A percentile compares a stretch with the other conserved stretches of the same genome.
These are phyloP conservation scores for Triticum turgidum DNA, from an alignment of 176 grass and related monocot genomes.

Conservation along the genomic window DNA sequence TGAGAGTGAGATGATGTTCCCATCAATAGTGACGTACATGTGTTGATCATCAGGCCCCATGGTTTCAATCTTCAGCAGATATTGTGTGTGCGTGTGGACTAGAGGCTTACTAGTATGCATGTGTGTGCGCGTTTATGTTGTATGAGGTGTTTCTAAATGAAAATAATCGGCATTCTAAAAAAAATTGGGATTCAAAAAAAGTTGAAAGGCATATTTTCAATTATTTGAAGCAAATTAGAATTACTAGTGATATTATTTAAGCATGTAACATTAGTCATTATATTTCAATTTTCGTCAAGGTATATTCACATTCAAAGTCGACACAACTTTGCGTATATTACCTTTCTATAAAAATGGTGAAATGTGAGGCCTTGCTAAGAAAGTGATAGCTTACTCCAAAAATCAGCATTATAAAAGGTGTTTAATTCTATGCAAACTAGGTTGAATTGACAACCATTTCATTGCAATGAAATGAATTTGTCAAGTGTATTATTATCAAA, in stretches of 20 bases:
- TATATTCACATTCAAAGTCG: neutral
- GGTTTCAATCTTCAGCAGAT: too few species aligned
- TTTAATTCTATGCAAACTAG: neutral
- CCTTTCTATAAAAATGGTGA: neutral
- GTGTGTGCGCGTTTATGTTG: too few species aligned
- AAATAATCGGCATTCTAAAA: too few species aligned
- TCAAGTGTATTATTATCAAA: neutral
- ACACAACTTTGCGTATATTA: neutral
- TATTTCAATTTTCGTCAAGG: neutral
- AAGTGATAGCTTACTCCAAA: neutral
- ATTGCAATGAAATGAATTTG: neutral
- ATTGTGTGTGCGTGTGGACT: too few species aligned
- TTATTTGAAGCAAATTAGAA: neutral
- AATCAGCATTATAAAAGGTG: neutral
- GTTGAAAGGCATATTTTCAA: neutral
- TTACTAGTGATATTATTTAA: neutral
- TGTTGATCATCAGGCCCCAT: too few species aligned
- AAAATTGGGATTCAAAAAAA: neutral
- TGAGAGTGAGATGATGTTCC: too few species aligned
- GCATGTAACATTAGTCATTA: neutral
- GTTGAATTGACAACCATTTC: neutral
- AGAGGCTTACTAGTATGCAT: neutral
- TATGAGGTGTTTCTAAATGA: neutral
- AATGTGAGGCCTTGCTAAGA: neutral
- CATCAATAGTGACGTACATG: too few species aligned